phyloP scores from a whole-genome alignment of 2,329 filamentous ascomycete species.

The Fusarium continuum region DNA sequence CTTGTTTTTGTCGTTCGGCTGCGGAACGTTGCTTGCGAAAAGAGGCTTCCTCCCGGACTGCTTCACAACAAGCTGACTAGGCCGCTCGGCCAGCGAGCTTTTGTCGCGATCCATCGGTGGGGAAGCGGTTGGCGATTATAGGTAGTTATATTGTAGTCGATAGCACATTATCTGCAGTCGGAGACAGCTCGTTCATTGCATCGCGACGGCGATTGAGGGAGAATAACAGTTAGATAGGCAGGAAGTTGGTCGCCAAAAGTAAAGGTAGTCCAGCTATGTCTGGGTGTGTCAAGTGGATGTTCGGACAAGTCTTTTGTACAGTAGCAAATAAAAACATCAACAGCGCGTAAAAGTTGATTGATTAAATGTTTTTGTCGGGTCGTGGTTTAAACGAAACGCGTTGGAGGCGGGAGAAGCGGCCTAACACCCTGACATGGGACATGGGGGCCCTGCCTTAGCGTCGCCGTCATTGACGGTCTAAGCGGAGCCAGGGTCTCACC shows the following conservation, averaged over 20 bases:
- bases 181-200: slow-evolving; percentile 38
- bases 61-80: slow-evolving; percentile 50
- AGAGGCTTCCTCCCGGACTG: slow-evolving; percentile 54
- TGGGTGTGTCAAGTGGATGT: not conserved
- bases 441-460: slow-evolving; percentile 8
- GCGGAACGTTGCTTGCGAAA: slow-evolving; percentile 45
- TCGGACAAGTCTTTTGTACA: slow-evolving; percentile 13
- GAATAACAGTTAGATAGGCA: not conserved
- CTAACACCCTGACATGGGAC: slow-evolving; percentile 12
- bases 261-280: slow-evolving; percentile 4
- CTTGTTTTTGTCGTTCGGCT: slow-evolving; percentile 38
- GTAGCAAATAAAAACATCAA: slow-evolving; percentile 26
- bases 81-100: slow-evolving; percentile 34
- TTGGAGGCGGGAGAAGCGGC: slow-evolving; percentile 16
- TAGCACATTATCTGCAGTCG: slow-evolving; percentile 32
- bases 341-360: slow-evolving; percentile 28
- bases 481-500: not conserved
- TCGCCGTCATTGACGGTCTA: slow-evolving; percentile 20
- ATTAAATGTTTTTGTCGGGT: slow-evolving; percentile 36
- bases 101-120: slow-evolving; percentile 41
- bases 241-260: not conserved
- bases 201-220: slow-evolving; percentile 16
- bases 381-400: slow-evolving; percentile 28
- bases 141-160: slow-evolving; percentile 18
- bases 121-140: slow-evolving; percentile 8